Conservation (phyloP, 2,329 filamentous ascomycete species). For the Uncinocarpus reesii region DNA sequence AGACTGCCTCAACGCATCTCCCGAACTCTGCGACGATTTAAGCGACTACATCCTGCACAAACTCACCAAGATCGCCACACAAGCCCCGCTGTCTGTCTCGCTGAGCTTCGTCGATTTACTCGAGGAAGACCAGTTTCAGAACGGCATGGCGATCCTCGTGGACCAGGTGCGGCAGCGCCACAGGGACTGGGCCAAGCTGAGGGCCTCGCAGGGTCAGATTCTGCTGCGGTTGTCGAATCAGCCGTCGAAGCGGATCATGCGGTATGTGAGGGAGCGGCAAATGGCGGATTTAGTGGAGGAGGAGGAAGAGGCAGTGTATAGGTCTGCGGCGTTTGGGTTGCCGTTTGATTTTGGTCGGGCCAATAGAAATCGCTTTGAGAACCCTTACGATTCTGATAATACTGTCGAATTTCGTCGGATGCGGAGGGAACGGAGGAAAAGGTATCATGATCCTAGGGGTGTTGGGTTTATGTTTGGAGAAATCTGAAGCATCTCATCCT, state of each 20-base stretch:
- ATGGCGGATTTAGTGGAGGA: too few relatives aligned
- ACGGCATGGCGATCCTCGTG: conserved; percentile 1
- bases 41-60: neutral
- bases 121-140: neutral
- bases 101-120: conserved; percentile 5
- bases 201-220: neutral
- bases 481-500: neutral
- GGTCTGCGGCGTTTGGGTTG: neutral
- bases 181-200: neutral
- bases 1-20: neutral
- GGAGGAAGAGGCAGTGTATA: neutral
- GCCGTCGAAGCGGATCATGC: conserved; percentile 4
- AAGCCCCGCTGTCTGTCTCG: neutral
- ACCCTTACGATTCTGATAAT: conserved; percentile 1
- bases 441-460: neutral
- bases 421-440: neutral
- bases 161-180: neutral
- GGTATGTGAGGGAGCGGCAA: neutral
- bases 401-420: neutral
- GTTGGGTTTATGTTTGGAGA: neutral
- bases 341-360: neutral
- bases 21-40: conserved; percentile 1
- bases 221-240: neutral
- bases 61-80: neutral
- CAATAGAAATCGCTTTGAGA: neutral